These are phyloP conservation scores for Starmera dryadoides DNA, from an alignment of 805 yeast species.

Conservation along the genomic window DNA sequence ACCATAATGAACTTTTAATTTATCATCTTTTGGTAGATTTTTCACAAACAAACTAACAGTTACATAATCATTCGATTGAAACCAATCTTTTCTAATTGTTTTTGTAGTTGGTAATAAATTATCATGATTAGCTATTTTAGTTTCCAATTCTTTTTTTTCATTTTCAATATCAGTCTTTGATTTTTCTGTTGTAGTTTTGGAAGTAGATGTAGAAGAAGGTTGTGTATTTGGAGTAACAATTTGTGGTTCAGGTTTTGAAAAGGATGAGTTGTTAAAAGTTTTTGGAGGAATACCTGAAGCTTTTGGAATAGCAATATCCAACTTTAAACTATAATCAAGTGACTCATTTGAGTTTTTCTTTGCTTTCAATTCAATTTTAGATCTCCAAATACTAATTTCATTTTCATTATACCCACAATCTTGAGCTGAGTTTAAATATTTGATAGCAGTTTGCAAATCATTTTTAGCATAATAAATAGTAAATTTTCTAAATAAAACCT, in stretches of 20 bases:
- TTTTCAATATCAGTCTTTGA: conserved; percentile 2
- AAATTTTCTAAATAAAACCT: conserved; percentile 39
- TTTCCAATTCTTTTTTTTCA: conserved; percentile 14
- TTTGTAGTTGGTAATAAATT: conserved; percentile 18
- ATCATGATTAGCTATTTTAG: conserved; percentile 16
- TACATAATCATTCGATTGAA: conserved; percentile 52
- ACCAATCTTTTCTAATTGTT: conserved; percentile 56
- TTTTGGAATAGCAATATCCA: not conserved
- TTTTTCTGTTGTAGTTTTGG: not conserved
- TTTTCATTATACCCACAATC: conserved; percentile 26
- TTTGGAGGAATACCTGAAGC: not conserved
- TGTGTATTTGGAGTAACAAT: not conserved
- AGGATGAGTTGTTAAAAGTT: not conserved
- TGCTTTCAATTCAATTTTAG: conserved; percentile 14
- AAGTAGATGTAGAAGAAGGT: not conserved
- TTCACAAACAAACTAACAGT: conserved; percentile 69
- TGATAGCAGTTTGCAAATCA: conserved; percentile 29
- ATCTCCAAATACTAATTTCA: conserved; percentile 12
- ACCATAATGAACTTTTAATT: conserved; percentile 33
- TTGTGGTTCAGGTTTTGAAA: not conserved
- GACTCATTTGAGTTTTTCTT: conserved; percentile 5
- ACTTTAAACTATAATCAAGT: conserved; percentile 4
- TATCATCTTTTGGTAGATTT: conserved; percentile 44
- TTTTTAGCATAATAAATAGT: conserved; percentile 32
- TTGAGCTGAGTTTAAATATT: conserved; percentile 33